Evolutionary conservation across 2,329 filamentous ascomycete genomes (phyloP).

Genomic region (Mollisiaceae sp.): DNA sequence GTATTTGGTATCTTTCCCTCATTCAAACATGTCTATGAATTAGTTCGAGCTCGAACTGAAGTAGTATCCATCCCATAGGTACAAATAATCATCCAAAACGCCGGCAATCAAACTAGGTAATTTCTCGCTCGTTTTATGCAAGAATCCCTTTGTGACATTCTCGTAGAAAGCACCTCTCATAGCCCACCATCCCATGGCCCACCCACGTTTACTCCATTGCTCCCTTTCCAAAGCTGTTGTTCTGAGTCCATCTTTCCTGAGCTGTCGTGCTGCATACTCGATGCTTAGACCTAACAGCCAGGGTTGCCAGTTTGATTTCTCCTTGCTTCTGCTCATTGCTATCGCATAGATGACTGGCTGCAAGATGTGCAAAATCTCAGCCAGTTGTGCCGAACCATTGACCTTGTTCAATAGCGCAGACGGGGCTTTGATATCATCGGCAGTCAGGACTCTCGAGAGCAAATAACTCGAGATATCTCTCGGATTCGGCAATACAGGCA

Average conservation of each 20-base stretch:
- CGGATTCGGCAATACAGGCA: constrained; percentile 81
- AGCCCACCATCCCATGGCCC: constrained; percentile 92
- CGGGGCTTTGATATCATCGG: constrained; percentile 95
- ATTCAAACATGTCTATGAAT: constrained; percentile 9
- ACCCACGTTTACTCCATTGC: constrained; percentile 85
- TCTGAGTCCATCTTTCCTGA: constrained; percentile 65
- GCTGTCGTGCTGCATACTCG: constrained; percentile 87
- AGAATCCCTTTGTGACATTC: constrained; percentile 79
- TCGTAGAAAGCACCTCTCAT: constrained; percentile 99
- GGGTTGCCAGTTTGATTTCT: constrained; percentile 85
- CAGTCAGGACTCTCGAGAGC: constrained; percentile 86
- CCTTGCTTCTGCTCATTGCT: constrained; percentile 71
- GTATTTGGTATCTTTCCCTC: too few species aligned
- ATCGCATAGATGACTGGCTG: constrained; percentile 86
- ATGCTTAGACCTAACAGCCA: constrained; percentile 87
- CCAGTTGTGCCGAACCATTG: constrained; percentile 73
- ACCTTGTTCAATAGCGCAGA: constrained; percentile 83
- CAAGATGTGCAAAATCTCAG: constrained; percentile 90
- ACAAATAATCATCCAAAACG: constrained; percentile 94
- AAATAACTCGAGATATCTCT: constrained; percentile 87
- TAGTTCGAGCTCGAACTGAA: constrained; percentile 57
- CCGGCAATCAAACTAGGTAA: constrained; percentile 75
- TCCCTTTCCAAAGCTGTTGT: constrained; percentile 89
- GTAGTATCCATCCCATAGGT: constrained; percentile 97
- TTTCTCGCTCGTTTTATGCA: constrained; percentile 54